Evolutionary conservation across 1,139 yeast genomes (phyloP), one percentile per base, ranked within the genome.

Genomic region (Kodamaea suecica): DNA sequence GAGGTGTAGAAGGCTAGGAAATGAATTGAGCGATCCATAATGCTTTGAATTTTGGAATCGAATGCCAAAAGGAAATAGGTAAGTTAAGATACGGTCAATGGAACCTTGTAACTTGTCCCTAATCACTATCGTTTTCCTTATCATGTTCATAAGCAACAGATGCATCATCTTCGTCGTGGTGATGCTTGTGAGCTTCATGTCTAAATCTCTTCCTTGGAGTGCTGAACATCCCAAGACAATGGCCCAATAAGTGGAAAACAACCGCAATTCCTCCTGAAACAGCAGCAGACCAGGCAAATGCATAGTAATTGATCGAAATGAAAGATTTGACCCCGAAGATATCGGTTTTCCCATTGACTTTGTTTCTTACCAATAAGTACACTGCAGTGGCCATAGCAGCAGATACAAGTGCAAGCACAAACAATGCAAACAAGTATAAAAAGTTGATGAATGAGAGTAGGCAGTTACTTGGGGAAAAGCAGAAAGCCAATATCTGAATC

Each of bases 191-290:
- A 6, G n/a, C 21, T 4, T 10, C 30, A 17, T 14, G 13, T 47
- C 61, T 60, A 42, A 58, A 64, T 38, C 53, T 55, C 35, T 41
- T 59, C 42, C 67, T 59, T 15, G 61, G 59, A 3, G 64, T 55
- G 24, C 62, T 57, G 43, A 64, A 67, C 31, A 63, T 50, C 12
- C 74, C 74, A 42, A 68, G 63, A 42, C 73, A 68, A 45, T 68
- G 73, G 16, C 75, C 76, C 32, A 70, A 52, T 31, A 66, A 55
- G 36, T 61, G 61, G 45, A 68, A 52, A 6, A 63, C 31, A 7
- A 59, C 46, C 25, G 67, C 57, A 21, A 66, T 43, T 17, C 64
- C 48, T 3, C 71, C 61, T 3, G 72, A 68, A 17, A 54, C 70
- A 1, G 56, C 61, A 0, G 66, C 63, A 5, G 71, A 57, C 75